Evolutionary conservation across 2,329 filamentous ascomycete species (phyloP), one percentile per base, ranked within the genome.

Genomic region (Knufia fluminis): DNA sequence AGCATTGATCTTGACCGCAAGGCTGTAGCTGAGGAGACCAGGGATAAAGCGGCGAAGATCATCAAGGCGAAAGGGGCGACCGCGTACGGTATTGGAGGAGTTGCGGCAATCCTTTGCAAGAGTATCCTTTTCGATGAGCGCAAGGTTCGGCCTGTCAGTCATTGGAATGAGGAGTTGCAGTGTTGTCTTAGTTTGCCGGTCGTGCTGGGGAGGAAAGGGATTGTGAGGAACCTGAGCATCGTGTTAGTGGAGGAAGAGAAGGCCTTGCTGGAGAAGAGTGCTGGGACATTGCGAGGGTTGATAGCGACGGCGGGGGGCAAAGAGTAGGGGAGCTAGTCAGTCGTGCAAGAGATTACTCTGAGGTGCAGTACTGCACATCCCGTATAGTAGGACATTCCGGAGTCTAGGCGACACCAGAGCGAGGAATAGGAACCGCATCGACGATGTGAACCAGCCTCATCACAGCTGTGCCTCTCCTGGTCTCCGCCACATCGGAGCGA

Each of bases 101-200:
- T 74, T 3, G 66, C 72, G 2, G 65, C 69, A 1, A 68, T 64
- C 36, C 72, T 77, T 48, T 77, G 74, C 60, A 67, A 69, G 50
- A 72, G 73, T 10, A 73, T 78, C 12, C 58, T 76, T 10, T 68
- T 67, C 40, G 74, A 77, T 56, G 65, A 70, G 49, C 65, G 66
- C 8, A 68, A 70, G 32, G 66, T 77, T 16, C 61, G 68, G 2
- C 71, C 72, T 1, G 55, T 77, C 38, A 76, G 73, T 46, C 71
- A 75, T 57, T 76, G 68, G 58, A 70, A 73, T 41, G 63, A 69
- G 2, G 66, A 72, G 1, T 64, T 70, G 4, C 67, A 66, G 1
- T 74, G 72, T 48, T 77, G 71, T 60, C 64, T 77, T 39, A 74
- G 70, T 28, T 64, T 73, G 63, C 74, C 73, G 1, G 73, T 66